phyloP scores from a whole-genome alignment of 2,329 filamentous ascomycete species.

The Aspergillus luchuensis region DNA sequence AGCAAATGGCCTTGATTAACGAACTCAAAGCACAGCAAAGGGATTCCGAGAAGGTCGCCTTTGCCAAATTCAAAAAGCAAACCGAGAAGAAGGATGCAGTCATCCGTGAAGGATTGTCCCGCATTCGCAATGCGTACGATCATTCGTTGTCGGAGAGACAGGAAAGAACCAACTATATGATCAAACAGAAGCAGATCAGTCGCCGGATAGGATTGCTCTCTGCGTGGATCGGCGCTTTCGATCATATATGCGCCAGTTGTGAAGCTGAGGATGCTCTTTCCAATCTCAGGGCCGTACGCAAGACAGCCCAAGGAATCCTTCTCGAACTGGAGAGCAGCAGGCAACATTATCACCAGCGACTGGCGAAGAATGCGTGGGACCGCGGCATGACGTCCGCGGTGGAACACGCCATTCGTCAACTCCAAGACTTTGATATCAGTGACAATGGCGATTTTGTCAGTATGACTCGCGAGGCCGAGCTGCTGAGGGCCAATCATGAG shows the following conservation, averaged over 20 bases:
- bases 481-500: slow-evolving; percentile 80
- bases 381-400: slow-evolving; percentile 83
- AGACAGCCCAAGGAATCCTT: slow-evolving; percentile 84
- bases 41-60: slow-evolving; percentile 78
- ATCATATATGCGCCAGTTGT: slow-evolving; percentile 72
- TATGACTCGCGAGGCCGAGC: slow-evolving; percentile 78
- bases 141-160: slow-evolving; percentile 75
- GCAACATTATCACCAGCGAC: slow-evolving; percentile 83
- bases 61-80: slow-evolving; percentile 88
- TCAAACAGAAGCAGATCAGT: slow-evolving; percentile 79
- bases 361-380: slow-evolving; percentile 84
- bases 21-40: slow-evolving; percentile 92
- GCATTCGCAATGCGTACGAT: slow-evolving; percentile 81
- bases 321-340: slow-evolving; percentile 86
- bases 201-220: slow-evolving; percentile 83
- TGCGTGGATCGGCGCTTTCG: slow-evolving; percentile 90
- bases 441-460: slow-evolving; percentile 70
- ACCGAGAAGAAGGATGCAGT: slow-evolving; percentile 78
- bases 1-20: slow-evolving; percentile 96
- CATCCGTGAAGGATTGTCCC: slow-evolving; percentile 73
- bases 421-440: slow-evolving; percentile 68
- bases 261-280: slow-evolving; percentile 68
- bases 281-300: slow-evolving; percentile 74
- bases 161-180: slow-evolving; percentile 77
- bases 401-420: slow-evolving; percentile 77